Conservation (phyloP, 208 protist genomes). For the Leishmania lainsoni region DNA sequence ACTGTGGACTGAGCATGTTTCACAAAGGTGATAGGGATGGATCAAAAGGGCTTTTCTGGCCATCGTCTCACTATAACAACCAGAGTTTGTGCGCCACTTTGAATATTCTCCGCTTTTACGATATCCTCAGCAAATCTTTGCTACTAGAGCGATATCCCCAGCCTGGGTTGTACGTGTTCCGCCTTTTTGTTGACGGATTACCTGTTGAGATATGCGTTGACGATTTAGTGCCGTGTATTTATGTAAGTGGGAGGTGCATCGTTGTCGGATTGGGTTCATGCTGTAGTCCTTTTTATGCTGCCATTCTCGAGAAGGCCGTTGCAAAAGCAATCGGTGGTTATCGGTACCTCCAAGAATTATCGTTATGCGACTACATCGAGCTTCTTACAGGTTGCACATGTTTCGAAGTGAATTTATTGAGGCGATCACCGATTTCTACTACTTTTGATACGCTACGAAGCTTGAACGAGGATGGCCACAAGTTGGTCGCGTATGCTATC, state of each 20-base stretch:
- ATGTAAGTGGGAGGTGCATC: conserved; percentile 8
- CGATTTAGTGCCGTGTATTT: conserved; percentile 54
- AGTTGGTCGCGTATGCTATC: conserved; percentile 16
- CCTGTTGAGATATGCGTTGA: conserved; percentile 54
- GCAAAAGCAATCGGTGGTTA: conserved; percentile 71
- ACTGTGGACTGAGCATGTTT: background rate
- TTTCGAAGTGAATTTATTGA: conserved; percentile 50
- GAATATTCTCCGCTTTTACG: conserved; percentile 42
- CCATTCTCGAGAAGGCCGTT: conserved; percentile 72
- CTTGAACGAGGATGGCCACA: conserved; percentile 23
- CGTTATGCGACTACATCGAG: conserved; percentile 49
- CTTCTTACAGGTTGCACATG: conserved; percentile 62
- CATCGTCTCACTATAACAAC: conserved; percentile 52
- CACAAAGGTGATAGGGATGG: background rate
- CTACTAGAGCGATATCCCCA: conserved; percentile 5
- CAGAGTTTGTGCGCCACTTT: conserved; percentile 50
- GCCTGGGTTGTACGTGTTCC: conserved; percentile 29
- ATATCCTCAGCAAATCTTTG: conserved; percentile 9
- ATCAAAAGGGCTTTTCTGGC: conserved; percentile 6
- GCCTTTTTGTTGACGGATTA: conserved; percentile 35
- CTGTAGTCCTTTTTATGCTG: conserved; percentile 55
- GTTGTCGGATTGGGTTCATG: conserved; percentile 45
- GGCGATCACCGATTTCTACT: background rate
- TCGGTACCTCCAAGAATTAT: conserved; percentile 44
- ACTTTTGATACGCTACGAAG: conserved; percentile 26